These are phyloP conservation scores for Clathrospora elynae DNA, from an alignment of 2,329 filamentous ascomycete species.

Conservation along the genomic window DNA sequence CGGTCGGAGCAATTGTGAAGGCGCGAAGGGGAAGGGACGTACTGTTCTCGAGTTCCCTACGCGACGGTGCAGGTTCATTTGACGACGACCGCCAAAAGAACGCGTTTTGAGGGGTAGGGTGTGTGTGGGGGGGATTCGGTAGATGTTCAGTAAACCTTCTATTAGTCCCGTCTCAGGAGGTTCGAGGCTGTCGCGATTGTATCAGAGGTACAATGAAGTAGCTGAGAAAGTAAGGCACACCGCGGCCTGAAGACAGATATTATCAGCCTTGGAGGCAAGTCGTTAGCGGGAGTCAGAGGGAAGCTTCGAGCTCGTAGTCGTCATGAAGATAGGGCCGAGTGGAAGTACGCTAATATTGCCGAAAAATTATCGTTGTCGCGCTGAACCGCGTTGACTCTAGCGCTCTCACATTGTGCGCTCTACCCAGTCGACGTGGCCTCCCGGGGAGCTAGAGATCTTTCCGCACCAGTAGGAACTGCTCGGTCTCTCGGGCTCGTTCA, in stretches of 20 bases:
- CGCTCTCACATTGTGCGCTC: conserved; percentile 4
- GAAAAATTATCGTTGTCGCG: conserved; percentile 26
- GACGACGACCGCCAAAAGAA: conserved; percentile 91
- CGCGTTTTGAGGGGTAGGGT: conserved; percentile 65
- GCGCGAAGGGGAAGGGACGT: conserved; percentile 46
- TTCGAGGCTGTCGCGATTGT: conserved; percentile 17
- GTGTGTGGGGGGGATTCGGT: conserved; percentile 17
- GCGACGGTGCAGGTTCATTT: conserved; percentile 95
- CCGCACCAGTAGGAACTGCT: conserved; percentile 25
- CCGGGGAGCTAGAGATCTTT: conserved; percentile 21
- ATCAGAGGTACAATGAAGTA: conserved; percentile 11
- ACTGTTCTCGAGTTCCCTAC: conserved; percentile 65
- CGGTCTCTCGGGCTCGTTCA: neutral
- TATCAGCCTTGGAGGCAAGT: conserved; percentile 29
- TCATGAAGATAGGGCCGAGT: conserved; percentile 26
- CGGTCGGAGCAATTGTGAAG: conserved; percentile 6
- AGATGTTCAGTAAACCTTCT: conserved; percentile 21
- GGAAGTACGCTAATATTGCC: conserved; percentile 18
- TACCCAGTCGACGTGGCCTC: conserved; percentile 18
- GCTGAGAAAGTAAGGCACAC: conserved; percentile 23
- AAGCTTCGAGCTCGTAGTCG: conserved; percentile 39
- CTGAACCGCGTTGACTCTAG: conserved; percentile 8
- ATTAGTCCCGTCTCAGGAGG: conserved; percentile 17
- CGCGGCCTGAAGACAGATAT: conserved; percentile 36
- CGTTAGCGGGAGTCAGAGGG: conserved; percentile 35